phyloP scores from a whole-genome alignment of 2,329 filamentous ascomycete species.

The Alternaria sp. region DNA sequence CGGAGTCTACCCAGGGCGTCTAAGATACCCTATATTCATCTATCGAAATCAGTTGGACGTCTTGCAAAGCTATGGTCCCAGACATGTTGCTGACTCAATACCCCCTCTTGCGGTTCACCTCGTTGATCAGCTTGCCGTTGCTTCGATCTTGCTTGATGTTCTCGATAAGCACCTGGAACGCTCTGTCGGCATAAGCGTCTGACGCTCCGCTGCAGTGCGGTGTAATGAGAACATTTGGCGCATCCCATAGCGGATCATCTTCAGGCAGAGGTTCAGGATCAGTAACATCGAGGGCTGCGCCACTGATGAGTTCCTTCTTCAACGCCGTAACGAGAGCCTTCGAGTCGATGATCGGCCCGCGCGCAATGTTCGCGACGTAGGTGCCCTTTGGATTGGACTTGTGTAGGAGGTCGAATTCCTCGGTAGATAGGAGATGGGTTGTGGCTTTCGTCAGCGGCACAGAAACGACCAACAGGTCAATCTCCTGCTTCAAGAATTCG shows the following conservation, averaged over 20 bases:
- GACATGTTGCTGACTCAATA: slow-evolving; percentile 58
- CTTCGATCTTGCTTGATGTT: slow-evolving; percentile 65
- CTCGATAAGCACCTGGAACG: slow-evolving; percentile 65
- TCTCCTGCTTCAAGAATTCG: slow-evolving; percentile 62
- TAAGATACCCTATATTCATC: slow-evolving; percentile 14
- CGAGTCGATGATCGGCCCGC: slow-evolving; percentile 70
- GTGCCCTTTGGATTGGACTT: slow-evolving; percentile 56
- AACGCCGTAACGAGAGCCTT: slow-evolving; percentile 71
- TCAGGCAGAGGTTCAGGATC: slow-evolving; percentile 79
- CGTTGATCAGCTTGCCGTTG: slow-evolving; percentile 68
- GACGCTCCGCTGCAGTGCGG: slow-evolving; percentile 69
- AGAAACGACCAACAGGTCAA: slow-evolving; percentile 66
- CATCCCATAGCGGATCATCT: slow-evolving; percentile 73
- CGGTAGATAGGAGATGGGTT: slow-evolving; percentile 61
- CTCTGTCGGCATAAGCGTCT: slow-evolving; percentile 64
- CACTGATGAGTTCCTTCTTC: slow-evolving; percentile 63
- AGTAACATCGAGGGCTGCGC: slow-evolving; percentile 80
- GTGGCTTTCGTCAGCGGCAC: slow-evolving; percentile 67
- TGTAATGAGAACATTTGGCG: slow-evolving; percentile 74
- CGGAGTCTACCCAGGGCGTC: slow-evolving; percentile 7
- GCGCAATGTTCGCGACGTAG: slow-evolving; percentile 76
- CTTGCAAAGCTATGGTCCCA: background rate
- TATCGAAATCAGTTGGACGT: background rate
- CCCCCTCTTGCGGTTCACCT: slow-evolving; percentile 67
- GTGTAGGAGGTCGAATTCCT: slow-evolving; percentile 66